These are phyloP conservation scores for Neurospora sp. DNA, from an alignment of 495 filamentous ascomycete genomes.

Conservation along the genomic window DNA sequence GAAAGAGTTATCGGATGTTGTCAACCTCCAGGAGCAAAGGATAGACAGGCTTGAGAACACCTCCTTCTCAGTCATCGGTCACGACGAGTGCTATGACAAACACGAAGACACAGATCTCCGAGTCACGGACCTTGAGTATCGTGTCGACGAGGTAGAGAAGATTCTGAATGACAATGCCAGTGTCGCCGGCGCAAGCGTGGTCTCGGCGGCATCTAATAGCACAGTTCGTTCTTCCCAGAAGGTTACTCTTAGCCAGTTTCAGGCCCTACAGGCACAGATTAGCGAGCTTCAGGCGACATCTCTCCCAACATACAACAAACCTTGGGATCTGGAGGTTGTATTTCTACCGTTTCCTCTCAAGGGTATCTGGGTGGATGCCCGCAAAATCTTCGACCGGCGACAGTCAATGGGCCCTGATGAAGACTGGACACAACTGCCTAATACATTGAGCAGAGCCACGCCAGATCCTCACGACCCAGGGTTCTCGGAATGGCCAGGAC, in stretches of 20 bases:
- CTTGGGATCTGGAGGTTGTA: conserved; percentile 60
- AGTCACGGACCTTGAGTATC: conserved; percentile 51
- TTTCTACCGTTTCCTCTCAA: conserved; percentile 58
- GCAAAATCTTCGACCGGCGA: conserved; percentile 37
- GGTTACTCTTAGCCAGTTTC: conserved; percentile 40
- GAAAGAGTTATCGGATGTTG: conserved; percentile 26
- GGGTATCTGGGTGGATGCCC: conserved; percentile 47
- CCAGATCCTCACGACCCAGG: conserved; percentile 33
- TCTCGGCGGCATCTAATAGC: conserved; percentile 36
- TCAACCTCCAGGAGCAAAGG: conserved; percentile 43
- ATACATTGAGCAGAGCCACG: conserved; percentile 29
- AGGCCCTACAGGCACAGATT: conserved; percentile 46
- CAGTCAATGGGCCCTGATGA: conserved; percentile 29
- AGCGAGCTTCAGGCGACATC: conserved; percentile 44
- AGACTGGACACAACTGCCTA: conserved; percentile 50
- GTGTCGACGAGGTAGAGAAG: conserved; percentile 50
- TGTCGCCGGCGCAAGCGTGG: conserved; percentile 30
- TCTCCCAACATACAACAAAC: conserved; percentile 43
- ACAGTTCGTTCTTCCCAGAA: conserved; percentile 21
- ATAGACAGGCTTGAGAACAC: conserved; percentile 50
- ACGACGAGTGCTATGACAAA: conserved; percentile 50
- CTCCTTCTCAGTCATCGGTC: conserved; percentile 44
- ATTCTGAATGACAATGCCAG: conserved; percentile 37
- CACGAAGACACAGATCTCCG: conserved; percentile 48
- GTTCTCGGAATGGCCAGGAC: conserved; percentile 34